These are phyloP conservation scores for Lupinus albus DNA, from an alignment of 306 rosid genomes.

Conservation along the genomic window DNA sequence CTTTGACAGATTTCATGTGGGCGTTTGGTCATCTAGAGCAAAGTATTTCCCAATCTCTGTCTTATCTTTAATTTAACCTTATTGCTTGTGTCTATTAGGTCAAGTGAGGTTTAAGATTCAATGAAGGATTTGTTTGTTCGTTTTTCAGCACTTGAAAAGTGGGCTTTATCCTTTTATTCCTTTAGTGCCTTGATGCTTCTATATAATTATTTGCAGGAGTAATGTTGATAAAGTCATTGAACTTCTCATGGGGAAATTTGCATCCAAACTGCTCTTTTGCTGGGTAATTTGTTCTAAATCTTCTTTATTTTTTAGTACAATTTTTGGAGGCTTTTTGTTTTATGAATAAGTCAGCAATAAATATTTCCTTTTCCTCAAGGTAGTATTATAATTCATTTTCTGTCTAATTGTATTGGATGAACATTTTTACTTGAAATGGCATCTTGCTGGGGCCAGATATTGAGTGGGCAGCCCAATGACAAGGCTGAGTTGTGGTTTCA, in stretches of 20 bases:
- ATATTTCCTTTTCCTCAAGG: slow-evolving; percentile 27
- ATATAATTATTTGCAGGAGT: slow-evolving; percentile 50
- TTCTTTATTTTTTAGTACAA: slow-evolving; percentile 13
- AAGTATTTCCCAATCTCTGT: slow-evolving; percentile 56
- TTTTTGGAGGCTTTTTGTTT: slow-evolving; percentile 27
- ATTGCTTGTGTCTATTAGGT: slow-evolving; percentile 30
- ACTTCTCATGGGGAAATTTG: slow-evolving; percentile 59
- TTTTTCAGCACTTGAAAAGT: slow-evolving; percentile 29
- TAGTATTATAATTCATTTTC: slow-evolving; percentile 13
- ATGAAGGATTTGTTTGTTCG: slow-evolving; percentile 2
- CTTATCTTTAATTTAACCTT: slow-evolving; percentile 40
- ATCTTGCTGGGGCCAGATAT: slow-evolving; percentile 1
- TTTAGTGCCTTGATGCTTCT: slow-evolving; percentile 26
- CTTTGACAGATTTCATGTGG: slow-evolving; percentile 81
- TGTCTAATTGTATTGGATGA: slow-evolving; percentile 22
- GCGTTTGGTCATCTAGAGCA: slow-evolving; percentile 90
- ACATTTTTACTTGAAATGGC: slow-evolving; percentile 23
- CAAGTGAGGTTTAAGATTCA: slow-evolving; percentile 31
- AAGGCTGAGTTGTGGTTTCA: slow-evolving; percentile 23
- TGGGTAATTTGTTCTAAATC: slow-evolving; percentile 65
- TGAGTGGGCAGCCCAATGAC: neutral
- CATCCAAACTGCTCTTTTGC: slow-evolving; percentile 66
- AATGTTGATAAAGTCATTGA: slow-evolving; percentile 56
- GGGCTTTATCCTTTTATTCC: slow-evolving; percentile 28
- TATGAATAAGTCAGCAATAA: slow-evolving; percentile 22